Percentiles rank a stretch among this genome's conserved stretches.
Evolutionary conservation across 306 rosid species (phyloP).

Genomic region (Astragalus membranaceus): DNA sequence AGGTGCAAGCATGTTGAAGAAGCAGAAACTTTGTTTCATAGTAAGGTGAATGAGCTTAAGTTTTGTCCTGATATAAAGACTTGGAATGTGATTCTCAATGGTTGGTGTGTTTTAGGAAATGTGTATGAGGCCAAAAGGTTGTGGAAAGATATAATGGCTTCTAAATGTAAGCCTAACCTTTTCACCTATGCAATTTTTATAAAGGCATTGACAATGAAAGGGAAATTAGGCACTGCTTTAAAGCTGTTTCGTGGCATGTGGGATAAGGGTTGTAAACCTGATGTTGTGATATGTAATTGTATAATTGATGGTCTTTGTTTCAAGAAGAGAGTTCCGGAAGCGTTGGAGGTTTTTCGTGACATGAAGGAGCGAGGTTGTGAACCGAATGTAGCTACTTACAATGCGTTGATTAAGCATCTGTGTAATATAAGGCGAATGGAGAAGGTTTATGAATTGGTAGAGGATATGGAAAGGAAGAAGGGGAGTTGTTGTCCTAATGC

Average conservation of each 20-base stretch:
- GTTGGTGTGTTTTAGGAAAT: slow-evolving; percentile 81
- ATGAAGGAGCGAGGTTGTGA: slow-evolving; percentile 47
- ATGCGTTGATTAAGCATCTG: slow-evolving; percentile 56
- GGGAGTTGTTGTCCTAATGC: slow-evolving; percentile 53
- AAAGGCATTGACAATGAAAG: slow-evolving; percentile 68
- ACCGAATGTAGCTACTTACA: slow-evolving; percentile 63
- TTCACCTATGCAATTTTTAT: slow-evolving; percentile 56
- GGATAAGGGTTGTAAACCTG: slow-evolving; percentile 48
- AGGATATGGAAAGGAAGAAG: slow-evolving; percentile 53
- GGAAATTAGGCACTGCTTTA: slow-evolving; percentile 59
- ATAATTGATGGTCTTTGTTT: slow-evolving; percentile 77
- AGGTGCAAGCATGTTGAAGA: slow-evolving; percentile 67
- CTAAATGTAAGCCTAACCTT: slow-evolving; percentile 54
- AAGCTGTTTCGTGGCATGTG: slow-evolving; percentile 63
- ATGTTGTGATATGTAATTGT: slow-evolving; percentile 63
- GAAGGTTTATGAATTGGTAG: slow-evolving; percentile 50
- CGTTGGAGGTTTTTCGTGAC: slow-evolving; percentile 45
- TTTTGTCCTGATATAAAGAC: slow-evolving; percentile 49
- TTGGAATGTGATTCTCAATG: slow-evolving; percentile 64
- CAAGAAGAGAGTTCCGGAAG: slow-evolving; percentile 81
- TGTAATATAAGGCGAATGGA: slow-evolving; percentile 58
- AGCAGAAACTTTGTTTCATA: slow-evolving; percentile 62
- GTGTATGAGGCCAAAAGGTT: slow-evolving; percentile 61
- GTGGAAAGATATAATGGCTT: slow-evolving; percentile 62
- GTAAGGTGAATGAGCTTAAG: slow-evolving; percentile 25